Evolutionary conservation across 306 rosid species (phyloP).

Genomic region (Corylus americana): DNA sequence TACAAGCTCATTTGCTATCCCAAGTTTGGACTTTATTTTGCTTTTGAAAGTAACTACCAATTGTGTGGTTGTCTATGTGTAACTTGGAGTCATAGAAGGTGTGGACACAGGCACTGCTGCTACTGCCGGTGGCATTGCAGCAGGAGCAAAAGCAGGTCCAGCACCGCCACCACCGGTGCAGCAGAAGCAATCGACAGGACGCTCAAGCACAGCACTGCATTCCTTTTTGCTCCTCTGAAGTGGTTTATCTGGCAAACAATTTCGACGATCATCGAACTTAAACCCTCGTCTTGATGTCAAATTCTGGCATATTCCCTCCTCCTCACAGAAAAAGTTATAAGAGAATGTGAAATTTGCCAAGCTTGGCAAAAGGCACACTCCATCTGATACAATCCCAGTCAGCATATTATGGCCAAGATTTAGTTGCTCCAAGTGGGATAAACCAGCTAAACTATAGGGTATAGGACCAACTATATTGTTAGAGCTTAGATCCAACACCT

Average conservation of each 20-base stretch:
- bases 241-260: conserved; percentile 69
- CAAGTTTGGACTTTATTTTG: conserved; percentile 38
- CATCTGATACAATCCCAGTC: conserved; percentile 61
- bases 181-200: conserved; percentile 49
- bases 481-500: conserved; percentile 72
- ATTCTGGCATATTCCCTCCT: conserved; percentile 68
- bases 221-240: conserved; percentile 65
- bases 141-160: conserved; percentile 48
- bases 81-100: conserved; percentile 56
- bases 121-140: conserved; percentile 28
- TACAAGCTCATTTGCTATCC: conserved; percentile 33
- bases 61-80: conserved; percentile 29
- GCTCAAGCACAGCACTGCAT: conserved; percentile 48
- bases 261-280: conserved; percentile 55
- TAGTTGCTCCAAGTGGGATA: conserved; percentile 72
- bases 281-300: conserved; percentile 45
- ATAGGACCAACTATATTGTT: conserved; percentile 70
- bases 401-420: conserved; percentile 70
- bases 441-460: conserved; percentile 82
- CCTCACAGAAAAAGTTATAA: conserved; percentile 82
- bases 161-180: conserved; percentile 25
- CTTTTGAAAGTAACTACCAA: conserved; percentile 22
- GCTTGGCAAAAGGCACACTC: conserved; percentile 69
- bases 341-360: conserved; percentile 72
- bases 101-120: conserved; percentile 46